Conservation (phyloP, 306 rosid species). For the Cucurbita pepo region DNA sequence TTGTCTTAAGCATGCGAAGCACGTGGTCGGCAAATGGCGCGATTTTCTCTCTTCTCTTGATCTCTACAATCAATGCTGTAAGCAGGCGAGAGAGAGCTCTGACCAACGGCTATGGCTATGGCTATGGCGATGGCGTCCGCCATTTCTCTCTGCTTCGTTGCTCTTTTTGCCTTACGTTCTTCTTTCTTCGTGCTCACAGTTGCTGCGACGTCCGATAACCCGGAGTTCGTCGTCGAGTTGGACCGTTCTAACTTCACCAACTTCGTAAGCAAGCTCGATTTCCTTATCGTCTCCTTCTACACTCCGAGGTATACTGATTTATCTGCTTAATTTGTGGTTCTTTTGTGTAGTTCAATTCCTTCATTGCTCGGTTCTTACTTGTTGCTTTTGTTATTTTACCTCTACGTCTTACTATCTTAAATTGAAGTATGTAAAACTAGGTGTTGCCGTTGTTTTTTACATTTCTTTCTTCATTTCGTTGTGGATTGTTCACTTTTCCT, state of each 20-base stretch:
- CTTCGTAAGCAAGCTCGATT: constrained; percentile 49
- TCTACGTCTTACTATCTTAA: background rate
- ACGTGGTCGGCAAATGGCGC: background rate
- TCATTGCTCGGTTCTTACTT: background rate
- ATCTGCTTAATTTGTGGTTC: background rate
- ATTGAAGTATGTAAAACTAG: background rate
- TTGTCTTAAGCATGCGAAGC: background rate
- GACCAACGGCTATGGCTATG: constrained; percentile 37
- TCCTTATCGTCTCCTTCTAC: constrained; percentile 86
- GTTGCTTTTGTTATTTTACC: background rate
- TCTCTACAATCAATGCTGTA: background rate
- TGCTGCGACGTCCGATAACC: constrained; percentile 38
- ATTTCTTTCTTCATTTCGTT: background rate
- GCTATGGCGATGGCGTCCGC: constrained; percentile 56
- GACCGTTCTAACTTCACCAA: constrained; percentile 68
- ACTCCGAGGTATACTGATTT: constrained; percentile 48
- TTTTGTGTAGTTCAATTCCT: background rate
- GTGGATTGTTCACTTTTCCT: background rate
- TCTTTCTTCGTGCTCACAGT: constrained; percentile 16
- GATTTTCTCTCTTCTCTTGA: background rate
- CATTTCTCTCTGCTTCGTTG: constrained; percentile 21
- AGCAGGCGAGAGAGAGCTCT: background rate
- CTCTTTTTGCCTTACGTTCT: constrained; percentile 14
- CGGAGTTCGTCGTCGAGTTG: constrained; percentile 72
- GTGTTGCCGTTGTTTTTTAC: background rate